Evolutionary conservation across 1,139 yeast species (phyloP).

Genomic region (Nakaseomyces kungkrabaensis): DNA sequence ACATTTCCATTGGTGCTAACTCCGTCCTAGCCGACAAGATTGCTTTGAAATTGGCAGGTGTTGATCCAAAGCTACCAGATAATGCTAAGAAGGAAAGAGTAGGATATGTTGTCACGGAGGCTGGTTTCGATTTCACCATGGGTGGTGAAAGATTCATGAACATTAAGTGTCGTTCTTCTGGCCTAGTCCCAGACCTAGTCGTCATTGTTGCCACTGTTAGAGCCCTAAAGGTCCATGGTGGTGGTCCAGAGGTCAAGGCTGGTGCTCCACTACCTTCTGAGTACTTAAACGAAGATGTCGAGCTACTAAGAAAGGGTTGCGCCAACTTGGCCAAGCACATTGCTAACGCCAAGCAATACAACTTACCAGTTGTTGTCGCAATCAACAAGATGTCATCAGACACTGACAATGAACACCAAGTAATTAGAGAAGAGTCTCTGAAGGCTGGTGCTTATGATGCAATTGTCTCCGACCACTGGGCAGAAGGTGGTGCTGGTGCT

Average conservation of each 20-base stretch:
- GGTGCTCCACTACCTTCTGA: slow-evolving; percentile 85
- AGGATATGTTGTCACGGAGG: slow-evolving; percentile 94
- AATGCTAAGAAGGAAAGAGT: slow-evolving; percentile 49
- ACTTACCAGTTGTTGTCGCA: slow-evolving; percentile 92
- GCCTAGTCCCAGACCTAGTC: slow-evolving; percentile 82
- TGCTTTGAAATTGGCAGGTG: slow-evolving; percentile 55
- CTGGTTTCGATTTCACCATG: slow-evolving; percentile 98
- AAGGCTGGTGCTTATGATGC: slow-evolving; percentile 96
- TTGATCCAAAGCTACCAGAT: slow-evolving; percentile 30
- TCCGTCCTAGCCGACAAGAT: slow-evolving; percentile 70
- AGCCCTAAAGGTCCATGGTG: slow-evolving; percentile 96
- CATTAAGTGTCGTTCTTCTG: slow-evolving; percentile 91
- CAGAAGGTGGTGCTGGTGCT: slow-evolving; percentile 95
- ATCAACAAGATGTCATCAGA: slow-evolving; percentile 88
- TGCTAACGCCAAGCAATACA: slow-evolving; percentile 73
- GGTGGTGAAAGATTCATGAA: slow-evolving; percentile 97
- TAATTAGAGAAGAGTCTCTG: slow-evolving; percentile 72
- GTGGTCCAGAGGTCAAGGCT: slow-evolving; percentile 96
- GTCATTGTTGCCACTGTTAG: slow-evolving; percentile 96
- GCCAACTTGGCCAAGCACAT: slow-evolving; percentile 89
- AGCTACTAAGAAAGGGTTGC: slow-evolving; percentile 74
- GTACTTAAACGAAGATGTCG: slow-evolving; percentile 79
- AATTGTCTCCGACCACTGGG: slow-evolving; percentile 95
- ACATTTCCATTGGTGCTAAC: slow-evolving; percentile 76
- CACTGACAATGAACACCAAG: slow-evolving; percentile 71